Evolutionary conservation across 495 filamentous ascomycete genomes (phyloP).

Genomic region (Penicillium flavigenum): DNA sequence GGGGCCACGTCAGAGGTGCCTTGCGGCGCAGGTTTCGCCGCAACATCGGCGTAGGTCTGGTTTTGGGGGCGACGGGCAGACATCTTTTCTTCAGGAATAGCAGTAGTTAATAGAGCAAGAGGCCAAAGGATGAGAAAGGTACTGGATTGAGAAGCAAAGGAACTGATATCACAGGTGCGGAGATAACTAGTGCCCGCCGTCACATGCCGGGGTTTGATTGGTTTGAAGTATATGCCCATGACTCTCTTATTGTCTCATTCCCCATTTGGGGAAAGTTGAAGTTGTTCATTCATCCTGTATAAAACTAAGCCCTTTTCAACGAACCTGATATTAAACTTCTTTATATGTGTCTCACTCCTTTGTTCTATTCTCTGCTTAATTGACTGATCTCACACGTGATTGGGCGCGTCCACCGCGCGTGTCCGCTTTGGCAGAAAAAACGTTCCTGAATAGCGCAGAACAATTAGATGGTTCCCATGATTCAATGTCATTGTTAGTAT

Average conservation of each 20-base stretch:
- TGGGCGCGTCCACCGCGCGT: constrained; percentile 21
- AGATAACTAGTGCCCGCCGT: constrained; percentile 14
- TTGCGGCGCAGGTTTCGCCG: constrained; percentile 26
- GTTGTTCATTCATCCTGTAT: neutral
- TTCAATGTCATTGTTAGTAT: constrained; percentile 7
- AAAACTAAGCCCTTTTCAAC: neutral
- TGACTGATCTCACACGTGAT: constrained; percentile 25
- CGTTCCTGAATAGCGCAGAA: constrained; percentile 15
- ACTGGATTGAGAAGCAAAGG: neutral
- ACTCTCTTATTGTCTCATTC: neutral
- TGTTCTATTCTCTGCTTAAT: constrained; percentile 11
- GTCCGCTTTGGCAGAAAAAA: constrained; percentile 34
- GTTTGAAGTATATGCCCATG: neutral
- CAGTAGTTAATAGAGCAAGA: neutral
- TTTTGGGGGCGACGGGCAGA: constrained; percentile 35
- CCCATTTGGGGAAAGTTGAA: too few relatives aligned
- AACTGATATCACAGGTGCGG: constrained; percentile 16
- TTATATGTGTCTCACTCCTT: neutral
- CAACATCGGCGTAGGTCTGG: constrained; percentile 37
- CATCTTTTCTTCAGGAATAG: constrained; percentile 21
- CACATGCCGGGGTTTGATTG: constrained; percentile 9
- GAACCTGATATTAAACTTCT: neutral
- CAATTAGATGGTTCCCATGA: constrained; percentile 12
- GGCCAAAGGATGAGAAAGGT: neutral
- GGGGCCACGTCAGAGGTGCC: constrained; percentile 52